Conservation (phyloP, 495 filamentous ascomycete species). For the Hypoxylon cercidicola region DNA sequence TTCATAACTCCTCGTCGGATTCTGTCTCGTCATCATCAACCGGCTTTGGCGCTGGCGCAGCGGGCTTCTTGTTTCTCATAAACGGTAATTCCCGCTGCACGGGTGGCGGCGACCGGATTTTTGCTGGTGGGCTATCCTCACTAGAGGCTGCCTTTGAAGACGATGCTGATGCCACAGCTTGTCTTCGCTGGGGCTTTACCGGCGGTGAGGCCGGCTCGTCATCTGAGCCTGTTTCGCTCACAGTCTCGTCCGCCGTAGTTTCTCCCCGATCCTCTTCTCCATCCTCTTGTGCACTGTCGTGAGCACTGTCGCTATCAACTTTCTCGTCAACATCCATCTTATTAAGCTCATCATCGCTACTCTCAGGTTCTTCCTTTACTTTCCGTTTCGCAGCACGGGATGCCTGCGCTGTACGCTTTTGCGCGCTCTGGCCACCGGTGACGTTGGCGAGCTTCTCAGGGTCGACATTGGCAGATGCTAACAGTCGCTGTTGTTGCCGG, state of each 20-base stretch:
- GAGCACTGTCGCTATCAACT: too few relatives aligned
- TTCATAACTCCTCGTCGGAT: slow-evolving; percentile 57
- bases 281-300: slow-evolving; percentile 25
- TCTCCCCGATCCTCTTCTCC: slow-evolving; percentile 50
- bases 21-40: slow-evolving; percentile 54
- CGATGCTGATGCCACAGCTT: slow-evolving; percentile 32
- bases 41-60: slow-evolving; percentile 31
- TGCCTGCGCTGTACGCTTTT: slow-evolving; percentile 37
- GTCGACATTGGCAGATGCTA: slow-evolving; percentile 70
- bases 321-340: slow-evolving; percentile 67
- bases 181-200: slow-evolving; percentile 24
- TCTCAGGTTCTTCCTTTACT: slow-evolving; percentile 55
- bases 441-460: slow-evolving; percentile 48
- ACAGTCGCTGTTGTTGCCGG: slow-evolving; percentile 77
- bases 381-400: slow-evolving; percentile 64
- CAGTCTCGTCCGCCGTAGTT: slow-evolving; percentile 54
- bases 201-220: slow-evolving; percentile 51
- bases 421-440: slow-evolving; percentile 22
- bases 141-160: slow-evolving; percentile 37
- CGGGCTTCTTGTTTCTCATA: slow-evolving; percentile 39
- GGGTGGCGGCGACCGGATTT: slow-evolving; percentile 36
- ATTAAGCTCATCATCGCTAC: slow-evolving; percentile 63
- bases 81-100: slow-evolving; percentile 48
- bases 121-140: slow-evolving; percentile 15
- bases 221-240: slow-evolving; percentile 55